A percentile compares a stretch with the other conserved stretches of the same genome.
These are phyloP conservation scores for Micromonas commoda DNA, from an alignment of 139 green algal species.

Conservation along the genomic window DNA sequence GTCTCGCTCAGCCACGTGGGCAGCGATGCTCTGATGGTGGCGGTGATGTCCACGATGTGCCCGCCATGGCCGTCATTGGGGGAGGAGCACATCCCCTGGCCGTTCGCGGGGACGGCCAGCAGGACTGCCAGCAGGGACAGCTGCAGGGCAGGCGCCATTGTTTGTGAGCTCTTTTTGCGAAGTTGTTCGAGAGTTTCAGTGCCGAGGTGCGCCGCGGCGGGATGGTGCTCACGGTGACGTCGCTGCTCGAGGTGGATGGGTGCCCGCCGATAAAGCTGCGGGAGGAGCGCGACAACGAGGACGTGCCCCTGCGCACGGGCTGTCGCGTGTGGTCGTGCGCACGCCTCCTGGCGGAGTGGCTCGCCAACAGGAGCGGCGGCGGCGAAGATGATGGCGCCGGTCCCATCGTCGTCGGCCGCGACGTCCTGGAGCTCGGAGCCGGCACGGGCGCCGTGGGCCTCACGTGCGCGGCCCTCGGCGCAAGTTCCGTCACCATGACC, in stretches of 20 bases:
- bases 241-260: neutral
- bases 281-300: conserved; percentile 15
- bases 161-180: too few relatives aligned
- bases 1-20: neutral
- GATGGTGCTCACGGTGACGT: neutral
- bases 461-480: neutral
- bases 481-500: neutral
- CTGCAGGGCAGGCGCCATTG: too few relatives aligned
- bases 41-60: neutral
- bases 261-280: neutral
- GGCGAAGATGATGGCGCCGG: neutral
- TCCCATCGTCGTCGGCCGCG: neutral
- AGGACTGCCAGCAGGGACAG: too few relatives aligned
- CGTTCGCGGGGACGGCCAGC: too few relatives aligned
- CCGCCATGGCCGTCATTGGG: too few relatives aligned
- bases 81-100: too few relatives aligned
- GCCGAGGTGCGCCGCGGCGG: too few relatives aligned
- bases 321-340: conserved; percentile 13
- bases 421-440: conserved; percentile 16
- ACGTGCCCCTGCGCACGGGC: conserved; percentile 9
- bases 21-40: neutral
- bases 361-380: too few relatives aligned
- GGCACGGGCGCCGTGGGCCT: neutral
- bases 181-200: too few relatives aligned
- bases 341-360: neutral